These are phyloP conservation scores for Anthostomella pinea DNA, from an alignment of 2,329 filamentous ascomycete species.

Conservation along the genomic window DNA sequence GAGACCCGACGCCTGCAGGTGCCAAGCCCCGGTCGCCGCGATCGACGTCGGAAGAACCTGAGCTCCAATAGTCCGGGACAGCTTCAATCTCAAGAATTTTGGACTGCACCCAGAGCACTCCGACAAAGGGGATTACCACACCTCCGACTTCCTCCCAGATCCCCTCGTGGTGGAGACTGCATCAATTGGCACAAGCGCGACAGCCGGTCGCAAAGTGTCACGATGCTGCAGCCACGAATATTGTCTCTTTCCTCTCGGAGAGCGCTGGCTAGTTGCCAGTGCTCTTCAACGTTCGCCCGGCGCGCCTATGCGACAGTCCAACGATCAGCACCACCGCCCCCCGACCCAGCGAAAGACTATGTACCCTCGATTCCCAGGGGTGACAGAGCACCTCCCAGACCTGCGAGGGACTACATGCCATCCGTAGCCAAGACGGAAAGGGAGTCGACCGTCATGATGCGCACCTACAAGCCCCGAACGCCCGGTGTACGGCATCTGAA, in stretches of 20 bases:
- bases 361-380: conserved; percentile 15
- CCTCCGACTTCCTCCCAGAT: conserved; percentile 2
- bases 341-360: conserved; percentile 14
- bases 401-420: conserved; percentile 9
- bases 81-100: conserved; percentile 27
- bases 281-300: conserved; percentile 17
- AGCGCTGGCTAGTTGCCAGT: conserved; percentile 24
- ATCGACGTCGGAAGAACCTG: conserved; percentile 27
- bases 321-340: conserved; percentile 14
- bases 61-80: conserved; percentile 25
- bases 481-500: conserved; percentile 89
- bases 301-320: conserved; percentile 30
- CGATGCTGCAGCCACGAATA: conserved; percentile 33
- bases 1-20: no score
- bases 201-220: conserved; percentile 20
- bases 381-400: conserved; percentile 14
- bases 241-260: conserved; percentile 27
- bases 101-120: conserved; percentile 4
- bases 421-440: conserved; percentile 15
- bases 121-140: conserved; percentile 9
- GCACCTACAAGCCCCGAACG: conserved; percentile 90
- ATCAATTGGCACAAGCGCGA: conserved; percentile 15
- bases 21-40: no score
- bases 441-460: conserved; percentile 51
- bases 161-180: conserved; percentile 8